Conservation (phyloP, 148 eudicot species). For the Cornus controversa region DNA sequence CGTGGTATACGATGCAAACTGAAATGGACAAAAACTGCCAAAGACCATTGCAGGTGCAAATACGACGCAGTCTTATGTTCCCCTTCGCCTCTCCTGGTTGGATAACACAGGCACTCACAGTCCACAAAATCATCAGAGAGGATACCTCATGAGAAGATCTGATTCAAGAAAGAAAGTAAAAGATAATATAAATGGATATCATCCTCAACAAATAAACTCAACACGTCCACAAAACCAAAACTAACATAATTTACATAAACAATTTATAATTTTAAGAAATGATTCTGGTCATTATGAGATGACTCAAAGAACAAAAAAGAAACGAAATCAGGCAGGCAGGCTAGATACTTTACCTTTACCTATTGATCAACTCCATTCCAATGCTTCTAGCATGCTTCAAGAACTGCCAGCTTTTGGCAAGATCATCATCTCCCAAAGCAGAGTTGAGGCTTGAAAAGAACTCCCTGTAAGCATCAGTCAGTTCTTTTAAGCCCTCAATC, state of each 20-base stretch:
- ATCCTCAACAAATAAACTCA: not conserved
- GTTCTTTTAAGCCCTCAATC: constrained; percentile 16
- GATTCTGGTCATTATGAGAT: not conserved
- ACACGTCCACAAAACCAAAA: too few species aligned
- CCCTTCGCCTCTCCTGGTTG: not conserved
- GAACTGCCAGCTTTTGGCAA: constrained; percentile 26
- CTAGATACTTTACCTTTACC: constrained; percentile 23
- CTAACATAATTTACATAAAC: not conserved
- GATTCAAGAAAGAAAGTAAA: not conserved
- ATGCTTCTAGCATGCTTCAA: constrained; percentile 51
- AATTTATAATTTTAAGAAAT: not conserved
- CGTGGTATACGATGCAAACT: not conserved
- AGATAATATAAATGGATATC: not conserved
- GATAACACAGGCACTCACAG: not conserved
- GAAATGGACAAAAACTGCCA: too few species aligned
- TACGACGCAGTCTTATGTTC: not conserved
- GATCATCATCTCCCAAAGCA: constrained; percentile 39
- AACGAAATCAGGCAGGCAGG: too few species aligned
- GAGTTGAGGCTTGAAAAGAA: constrained; percentile 43
- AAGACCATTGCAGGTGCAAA: too few species aligned
- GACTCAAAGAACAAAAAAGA: not conserved
- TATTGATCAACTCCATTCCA: constrained; percentile 42
- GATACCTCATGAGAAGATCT: not conserved
- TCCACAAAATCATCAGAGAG: not conserved
- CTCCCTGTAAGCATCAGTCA: constrained; percentile 26